Percentiles rank a stretch among this genome's conserved stretches.
Evolutionary conservation across 192 early-diverging fungal species (phyloP).

Genomic region (Allomyces javanicus): DNA sequence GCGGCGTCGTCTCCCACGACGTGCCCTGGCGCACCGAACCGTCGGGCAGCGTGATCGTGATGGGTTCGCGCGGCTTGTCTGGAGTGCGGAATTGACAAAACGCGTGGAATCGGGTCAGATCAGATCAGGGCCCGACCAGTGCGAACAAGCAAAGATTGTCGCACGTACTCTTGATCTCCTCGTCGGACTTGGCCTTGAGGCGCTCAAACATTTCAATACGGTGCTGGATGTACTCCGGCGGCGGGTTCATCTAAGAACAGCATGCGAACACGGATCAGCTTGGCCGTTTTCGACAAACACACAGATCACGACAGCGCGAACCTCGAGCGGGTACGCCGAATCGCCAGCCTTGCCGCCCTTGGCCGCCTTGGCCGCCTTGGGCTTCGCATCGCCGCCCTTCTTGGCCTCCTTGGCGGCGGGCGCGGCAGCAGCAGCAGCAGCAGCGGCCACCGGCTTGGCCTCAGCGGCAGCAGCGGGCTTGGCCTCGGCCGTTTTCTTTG

Average conservation of each 20-base stretch:
- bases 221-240: constrained; percentile 54
- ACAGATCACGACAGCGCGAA: neutral
- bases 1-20: constrained; percentile 86
- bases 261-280: neutral
- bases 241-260: constrained; percentile 11
- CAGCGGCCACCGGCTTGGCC: too few relatives aligned
- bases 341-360: neutral
- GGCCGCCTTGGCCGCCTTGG: constrained; percentile 6
- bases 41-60: constrained; percentile 75
- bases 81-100: constrained; percentile 5
- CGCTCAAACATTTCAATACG: constrained; percentile 65
- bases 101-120: neutral
- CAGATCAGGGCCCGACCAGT: neutral
- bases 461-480: too few relatives aligned
- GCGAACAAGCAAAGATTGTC: neutral
- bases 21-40: constrained; percentile 56
- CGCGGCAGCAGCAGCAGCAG: too few relatives aligned
- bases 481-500: too few relatives aligned
- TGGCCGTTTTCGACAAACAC: neutral
- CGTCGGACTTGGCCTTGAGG: constrained; percentile 43
- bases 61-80: constrained; percentile 53
- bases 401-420: constrained; percentile 3
- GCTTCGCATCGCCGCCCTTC: constrained; percentile 1
- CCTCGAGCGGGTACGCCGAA: constrained; percentile 6
- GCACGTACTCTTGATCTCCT: constrained; percentile 34